Base-by-base conservation (phyloP, 148 eudicot genomes). In the Fagopyrum tataricum region DNA sequence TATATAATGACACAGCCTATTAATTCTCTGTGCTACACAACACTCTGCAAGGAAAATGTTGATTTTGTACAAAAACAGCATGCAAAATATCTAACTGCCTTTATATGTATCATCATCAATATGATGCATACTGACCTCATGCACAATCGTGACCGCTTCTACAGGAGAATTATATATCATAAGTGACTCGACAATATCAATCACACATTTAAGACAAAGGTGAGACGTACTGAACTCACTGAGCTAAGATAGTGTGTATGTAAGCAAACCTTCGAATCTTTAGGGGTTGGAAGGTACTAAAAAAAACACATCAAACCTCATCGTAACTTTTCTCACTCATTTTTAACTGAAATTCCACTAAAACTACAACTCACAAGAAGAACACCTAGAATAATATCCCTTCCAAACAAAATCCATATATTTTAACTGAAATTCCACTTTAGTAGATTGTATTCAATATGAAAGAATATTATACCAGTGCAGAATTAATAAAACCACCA, bases 401-500 rank as follows among this genome's bases (percentile, higher is more conserved):
- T 12, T 21, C 24, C 37, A 31, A 55, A 55, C 6, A 15, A 61
- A 26, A 24, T 61, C 40, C 6, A 61, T 31, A 61, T 1, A 9
- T 61, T n/a, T n/a, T n/a, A n/a, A n/a, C n/a, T n/a, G n/a, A n/a
- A n/a, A n/a, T n/a, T n/a, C n/a, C n/a, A n/a, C n/a, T n/a, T 55
- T 7, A 0, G 40, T 15, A 7, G 14, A 20, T 23, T 48, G 47
- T 20, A 39, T 59, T 15, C 40, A 64, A 64, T 37, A 8, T 43
- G 37, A 37, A 64, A 64, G 8, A 51, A 41, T 52, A 82, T 46
- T 91, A 86, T 81, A 90, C 97, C 92, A 90, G 77, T 26, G 92
- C 91, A 59, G 95, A 92, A 74, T 88, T 88, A 53, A 92, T 66
- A 77, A 92, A 88, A 46, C 92, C 92, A 13, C 97, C 91, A 1